Conservation (phyloP, 352 stramenopile species). For the Phytopythium vexans region DNA sequence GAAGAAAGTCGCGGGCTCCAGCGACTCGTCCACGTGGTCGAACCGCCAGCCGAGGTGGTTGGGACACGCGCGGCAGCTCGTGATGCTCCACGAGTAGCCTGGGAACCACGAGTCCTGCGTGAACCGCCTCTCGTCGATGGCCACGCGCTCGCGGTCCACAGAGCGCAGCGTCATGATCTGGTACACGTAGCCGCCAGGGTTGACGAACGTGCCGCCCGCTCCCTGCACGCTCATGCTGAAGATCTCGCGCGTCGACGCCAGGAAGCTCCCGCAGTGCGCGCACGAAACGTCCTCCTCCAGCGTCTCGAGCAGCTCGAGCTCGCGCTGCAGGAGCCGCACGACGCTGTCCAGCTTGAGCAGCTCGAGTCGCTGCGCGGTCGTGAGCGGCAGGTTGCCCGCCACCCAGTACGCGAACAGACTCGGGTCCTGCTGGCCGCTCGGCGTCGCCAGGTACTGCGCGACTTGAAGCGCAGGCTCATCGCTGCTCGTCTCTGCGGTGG, state of each 20-base stretch:
- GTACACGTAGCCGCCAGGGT: slow-evolving; percentile 70
- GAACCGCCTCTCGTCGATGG: slow-evolving; percentile 40
- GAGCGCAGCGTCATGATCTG: slow-evolving; percentile 75
- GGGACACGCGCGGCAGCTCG: slow-evolving; percentile 64
- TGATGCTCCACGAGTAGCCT: slow-evolving; percentile 79
- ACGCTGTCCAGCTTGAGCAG: slow-evolving; percentile 60
- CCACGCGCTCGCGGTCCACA: slow-evolving; percentile 38
- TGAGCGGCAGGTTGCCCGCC: slow-evolving; percentile 62
- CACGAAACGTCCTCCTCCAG: slow-evolving; percentile 69
- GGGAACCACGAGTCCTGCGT: slow-evolving; percentile 78
- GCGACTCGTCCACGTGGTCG: slow-evolving; percentile 29
- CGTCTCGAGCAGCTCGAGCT: slow-evolving; percentile 55
- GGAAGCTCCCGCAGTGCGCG: slow-evolving; percentile 50
- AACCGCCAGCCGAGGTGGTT: slow-evolving; percentile 81
- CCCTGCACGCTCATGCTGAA: slow-evolving; percentile 71
- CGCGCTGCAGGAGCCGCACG: slow-evolving; percentile 48
- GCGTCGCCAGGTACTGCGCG: slow-evolving; percentile 27
- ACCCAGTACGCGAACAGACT: slow-evolving; percentile 82
- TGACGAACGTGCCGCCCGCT: slow-evolving; percentile 74
- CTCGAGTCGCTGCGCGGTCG: slow-evolving; percentile 51
- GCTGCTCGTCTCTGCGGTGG: slow-evolving; percentile 5
- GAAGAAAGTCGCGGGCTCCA: slow-evolving; percentile 45
- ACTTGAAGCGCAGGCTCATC: neutral
- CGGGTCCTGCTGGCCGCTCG: slow-evolving; percentile 49
- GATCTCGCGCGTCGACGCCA: slow-evolving; percentile 71